Evolutionary conservation across 805 yeast genomes (phyloP).

Genomic region (Kodamaea nitidulidarum): DNA sequence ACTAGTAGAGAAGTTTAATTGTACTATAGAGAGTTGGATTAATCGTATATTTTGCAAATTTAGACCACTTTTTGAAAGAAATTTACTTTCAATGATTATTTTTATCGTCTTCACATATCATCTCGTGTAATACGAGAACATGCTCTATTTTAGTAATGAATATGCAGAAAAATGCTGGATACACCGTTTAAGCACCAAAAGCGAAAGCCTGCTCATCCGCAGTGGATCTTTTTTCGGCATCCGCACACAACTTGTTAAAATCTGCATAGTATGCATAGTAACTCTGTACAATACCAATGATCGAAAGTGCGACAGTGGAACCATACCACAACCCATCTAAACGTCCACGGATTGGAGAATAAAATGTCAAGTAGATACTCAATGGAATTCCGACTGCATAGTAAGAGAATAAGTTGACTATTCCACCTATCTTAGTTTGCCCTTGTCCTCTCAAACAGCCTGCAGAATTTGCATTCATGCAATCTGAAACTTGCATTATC

Average conservation of each 20-base stretch:
- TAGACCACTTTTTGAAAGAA: too few species aligned
- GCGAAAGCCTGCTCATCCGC: conserved; percentile 8
- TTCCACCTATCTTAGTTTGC: conserved; percentile 60
- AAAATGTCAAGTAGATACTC: conserved; percentile 51
- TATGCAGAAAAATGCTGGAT: neutral
- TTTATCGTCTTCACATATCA: too few species aligned
- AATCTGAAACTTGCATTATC: conserved; percentile 66
- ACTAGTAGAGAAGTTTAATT: neutral
- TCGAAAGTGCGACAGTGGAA: conserved; percentile 47
- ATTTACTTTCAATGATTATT: too few species aligned
- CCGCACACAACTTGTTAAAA: conserved; percentile 33
- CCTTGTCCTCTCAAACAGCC: conserved; percentile 81
- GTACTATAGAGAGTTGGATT: conserved; percentile 1
- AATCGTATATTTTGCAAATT: neutral
- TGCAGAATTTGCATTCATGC: conserved; percentile 65
- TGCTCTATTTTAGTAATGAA: neutral
- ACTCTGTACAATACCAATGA: conserved; percentile 46
- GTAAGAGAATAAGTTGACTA: conserved; percentile 52
- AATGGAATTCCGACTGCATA: conserved; percentile 62
- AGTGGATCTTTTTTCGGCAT: conserved; percentile 35
- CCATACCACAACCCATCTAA: conserved; percentile 61
- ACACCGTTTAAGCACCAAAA: neutral
- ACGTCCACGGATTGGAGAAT: conserved; percentile 41
- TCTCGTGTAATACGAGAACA: too few species aligned
- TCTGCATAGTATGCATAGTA: conserved; percentile 33